Evolutionary conservation across 2,329 filamentous ascomycete genomes (phyloP).

Genomic region (Thermoascus crustaceus): DNA sequence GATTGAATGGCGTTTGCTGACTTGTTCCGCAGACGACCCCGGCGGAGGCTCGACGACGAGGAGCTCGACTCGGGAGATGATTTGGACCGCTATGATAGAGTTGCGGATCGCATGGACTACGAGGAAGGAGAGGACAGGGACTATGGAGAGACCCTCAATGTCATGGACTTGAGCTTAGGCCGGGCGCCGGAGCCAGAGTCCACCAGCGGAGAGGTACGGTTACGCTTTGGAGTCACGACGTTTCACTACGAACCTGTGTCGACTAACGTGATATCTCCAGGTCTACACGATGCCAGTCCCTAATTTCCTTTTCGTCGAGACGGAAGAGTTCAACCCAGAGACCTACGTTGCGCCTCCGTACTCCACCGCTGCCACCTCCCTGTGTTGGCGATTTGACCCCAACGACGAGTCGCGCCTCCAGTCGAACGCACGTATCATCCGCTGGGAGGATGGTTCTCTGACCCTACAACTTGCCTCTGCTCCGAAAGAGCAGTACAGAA

Average conservation of each 20-base stretch:
- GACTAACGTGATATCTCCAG: slow-evolving; percentile 21
- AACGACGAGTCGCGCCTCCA: slow-evolving; percentile 49
- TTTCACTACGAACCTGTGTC: too few species aligned
- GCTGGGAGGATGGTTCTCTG: slow-evolving; percentile 60
- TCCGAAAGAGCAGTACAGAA: slow-evolving; percentile 52
- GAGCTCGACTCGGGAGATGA: slow-evolving; percentile 59
- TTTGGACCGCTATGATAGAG: slow-evolving; percentile 47
- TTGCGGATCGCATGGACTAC: slow-evolving; percentile 37
- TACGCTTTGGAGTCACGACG: too few species aligned
- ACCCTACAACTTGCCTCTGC: slow-evolving; percentile 58
- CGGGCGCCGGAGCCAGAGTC: slow-evolving; percentile 50
- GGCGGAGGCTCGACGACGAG: slow-evolving; percentile 50
- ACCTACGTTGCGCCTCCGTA: slow-evolving; percentile 56
- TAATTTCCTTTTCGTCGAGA: slow-evolving; percentile 53
- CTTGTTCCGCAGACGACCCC: slow-evolving; percentile 16
- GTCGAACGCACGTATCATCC: slow-evolving; percentile 57
- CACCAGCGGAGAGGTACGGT: slow-evolving; percentile 33
- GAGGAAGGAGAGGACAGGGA: slow-evolving; percentile 33
- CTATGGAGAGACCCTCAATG: slow-evolving; percentile 41
- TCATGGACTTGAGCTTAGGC: slow-evolving; percentile 49
- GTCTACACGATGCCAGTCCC: slow-evolving; percentile 58
- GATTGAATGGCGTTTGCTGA: slow-evolving; percentile 9
- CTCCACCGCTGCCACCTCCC: slow-evolving; percentile 55
- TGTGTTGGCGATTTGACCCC: slow-evolving; percentile 60
- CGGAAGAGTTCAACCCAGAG: slow-evolving; percentile 52